Percentiles rank a stretch among this genome's conserved stretches.
phyloP scores from a whole-genome alignment of 176 grass and related monocot species.

The Panicum miliaceum region DNA sequence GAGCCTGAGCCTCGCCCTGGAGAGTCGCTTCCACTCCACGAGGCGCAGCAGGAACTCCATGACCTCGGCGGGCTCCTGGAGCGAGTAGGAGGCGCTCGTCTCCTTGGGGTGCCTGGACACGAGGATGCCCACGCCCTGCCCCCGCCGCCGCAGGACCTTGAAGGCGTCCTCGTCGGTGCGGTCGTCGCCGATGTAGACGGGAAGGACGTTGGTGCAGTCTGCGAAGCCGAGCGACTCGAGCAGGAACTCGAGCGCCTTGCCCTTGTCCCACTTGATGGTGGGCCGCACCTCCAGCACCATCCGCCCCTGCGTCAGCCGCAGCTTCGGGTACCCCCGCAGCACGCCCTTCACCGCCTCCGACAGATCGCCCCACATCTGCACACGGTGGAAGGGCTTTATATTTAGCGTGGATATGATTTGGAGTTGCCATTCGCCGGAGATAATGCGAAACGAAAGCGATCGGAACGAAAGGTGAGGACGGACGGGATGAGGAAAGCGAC shows the following conservation, averaged over 20 bases:
- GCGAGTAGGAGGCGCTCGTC: slow-evolving; percentile 74
- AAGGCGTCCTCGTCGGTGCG: slow-evolving; percentile 96
- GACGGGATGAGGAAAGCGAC: slow-evolving; percentile 14
- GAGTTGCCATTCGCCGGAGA: slow-evolving; percentile 8
- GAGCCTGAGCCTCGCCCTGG: slow-evolving; percentile 28
- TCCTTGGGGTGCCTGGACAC: slow-evolving; percentile 89
- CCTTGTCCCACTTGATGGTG: slow-evolving; percentile 94
- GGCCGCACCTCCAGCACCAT: slow-evolving; percentile 93
- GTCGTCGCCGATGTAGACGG: slow-evolving; percentile 94
- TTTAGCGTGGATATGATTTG: not conserved
- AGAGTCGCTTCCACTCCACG: slow-evolving; percentile 68
- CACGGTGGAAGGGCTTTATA: not conserved
- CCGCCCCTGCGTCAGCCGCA: slow-evolving; percentile 67
- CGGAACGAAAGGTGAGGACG: not conserved
- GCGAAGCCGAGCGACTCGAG: slow-evolving; percentile 84
- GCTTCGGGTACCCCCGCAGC: slow-evolving; percentile 63
- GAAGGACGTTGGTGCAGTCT: slow-evolving; percentile 62
- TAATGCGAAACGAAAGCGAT: not conserved
- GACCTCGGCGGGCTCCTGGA: slow-evolving; percentile 80
- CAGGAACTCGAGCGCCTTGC: slow-evolving; percentile 94
- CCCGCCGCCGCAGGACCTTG: slow-evolving; percentile 64
- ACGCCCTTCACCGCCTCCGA: slow-evolving; percentile 64
- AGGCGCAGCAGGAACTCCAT: slow-evolving; percentile 73
- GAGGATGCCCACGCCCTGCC: slow-evolving; percentile 81
- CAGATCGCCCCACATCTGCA: slow-evolving; percentile 59